Conservation (phyloP, 495 filamentous ascomycete genomes). For the Aspergillus leporis region DNA sequence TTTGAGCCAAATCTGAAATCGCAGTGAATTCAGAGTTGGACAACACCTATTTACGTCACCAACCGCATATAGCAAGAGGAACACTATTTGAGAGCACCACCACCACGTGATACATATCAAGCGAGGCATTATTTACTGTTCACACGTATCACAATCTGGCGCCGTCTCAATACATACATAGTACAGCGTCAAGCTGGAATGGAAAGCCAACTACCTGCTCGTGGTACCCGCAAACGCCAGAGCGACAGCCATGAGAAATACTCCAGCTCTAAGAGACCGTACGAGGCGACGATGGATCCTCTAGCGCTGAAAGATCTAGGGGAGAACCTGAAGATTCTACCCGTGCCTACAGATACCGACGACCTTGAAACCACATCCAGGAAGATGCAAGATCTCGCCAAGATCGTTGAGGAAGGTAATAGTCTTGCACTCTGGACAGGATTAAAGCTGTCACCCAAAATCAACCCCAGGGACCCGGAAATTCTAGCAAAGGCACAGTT, state of each 20-base stretch:
- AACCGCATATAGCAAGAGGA: background rate
- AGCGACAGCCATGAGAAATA: background rate
- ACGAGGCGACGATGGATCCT: background rate
- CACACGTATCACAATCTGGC: background rate
- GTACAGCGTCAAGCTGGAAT: slow-evolving; percentile 1
- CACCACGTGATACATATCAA: background rate
- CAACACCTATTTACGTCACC: background rate
- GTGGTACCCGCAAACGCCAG: background rate
- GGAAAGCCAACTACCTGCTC: slow-evolving; percentile 9
- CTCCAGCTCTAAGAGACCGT: background rate
- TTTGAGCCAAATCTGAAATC: background rate
- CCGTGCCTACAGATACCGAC: slow-evolving; percentile 23
- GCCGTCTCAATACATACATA: background rate
- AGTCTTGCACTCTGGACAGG: slow-evolving; percentile 25
- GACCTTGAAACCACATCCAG: slow-evolving; percentile 24
- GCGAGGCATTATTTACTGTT: background rate
- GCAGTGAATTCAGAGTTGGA: background rate
- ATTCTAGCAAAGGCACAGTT: slow-evolving; percentile 24
- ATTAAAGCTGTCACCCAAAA: slow-evolving; percentile 8
- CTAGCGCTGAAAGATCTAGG: slow-evolving; percentile 1
- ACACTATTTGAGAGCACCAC: background rate
- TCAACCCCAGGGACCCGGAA: slow-evolving; percentile 15
- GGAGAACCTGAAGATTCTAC: slow-evolving; percentile 16
- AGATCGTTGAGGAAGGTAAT: slow-evolving; percentile 19
- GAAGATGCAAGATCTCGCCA: slow-evolving; percentile 27